Evolutionary conservation across 2,329 filamentous ascomycete genomes (phyloP), one percentile per base, ranked within the genome.

Genomic region (Rhynchosporium agropyri): DNA sequence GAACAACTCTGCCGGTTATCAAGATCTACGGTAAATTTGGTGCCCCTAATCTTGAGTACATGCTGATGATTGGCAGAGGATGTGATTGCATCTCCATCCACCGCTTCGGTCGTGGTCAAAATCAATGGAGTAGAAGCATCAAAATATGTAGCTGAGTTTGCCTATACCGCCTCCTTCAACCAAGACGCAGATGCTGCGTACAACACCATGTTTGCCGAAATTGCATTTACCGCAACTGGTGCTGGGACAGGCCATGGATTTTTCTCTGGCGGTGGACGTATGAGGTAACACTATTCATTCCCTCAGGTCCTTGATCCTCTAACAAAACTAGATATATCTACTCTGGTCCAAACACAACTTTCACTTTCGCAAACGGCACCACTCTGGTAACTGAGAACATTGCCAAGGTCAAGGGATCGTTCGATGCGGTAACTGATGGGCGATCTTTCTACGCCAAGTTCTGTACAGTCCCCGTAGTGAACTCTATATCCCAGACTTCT

Each of bases 121-220:
- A 87, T 88, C 71, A 83, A 88, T 68, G 84, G 81, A n/a, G 72
- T 80, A 50, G 77, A 85, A 49, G 83, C 80, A 3, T 77, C 78
- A 5, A 76, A 77, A 0, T 82, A 78, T 63, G 75, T 86, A 20
- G 75, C 80, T 48, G 76, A 81, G 2, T 79, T 78, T 71, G 77
- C 75, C 61, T 74, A 74, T 69, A 68, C 71, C 50, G 69, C 72
- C 64, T 66, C 76, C 60, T 63, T 72, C 67, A 63, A 77, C 46
- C 77, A 79, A 65, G 77, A 79, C 57, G 71, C 70, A 28, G 77
- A 79, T 65, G 74, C 77, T 7, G 76, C 74, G 4, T 79, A 78
- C 58, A 79, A 79, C 65, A 75, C 74, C 4, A 74, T 78, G 70
- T 79, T 79, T 65, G 78, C 73, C 61, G 73, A 71, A 53, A 73